Evolutionary conservation across 108 stramenopile genomes (phyloP), one percentile per base, ranked within the genome.

Genomic region (Nitzschia palea): DNA sequence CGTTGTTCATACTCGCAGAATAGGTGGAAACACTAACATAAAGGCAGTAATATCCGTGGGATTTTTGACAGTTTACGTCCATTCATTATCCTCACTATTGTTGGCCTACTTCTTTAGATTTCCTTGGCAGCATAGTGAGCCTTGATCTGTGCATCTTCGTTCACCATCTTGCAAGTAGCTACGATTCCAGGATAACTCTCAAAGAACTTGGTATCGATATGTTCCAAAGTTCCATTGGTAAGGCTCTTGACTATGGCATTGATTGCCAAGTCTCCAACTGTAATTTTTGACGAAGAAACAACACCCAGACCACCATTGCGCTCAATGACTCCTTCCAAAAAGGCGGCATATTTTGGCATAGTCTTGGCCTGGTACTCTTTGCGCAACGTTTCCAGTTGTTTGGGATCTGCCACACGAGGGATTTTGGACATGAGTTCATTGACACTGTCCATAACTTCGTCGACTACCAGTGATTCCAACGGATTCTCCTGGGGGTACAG

Each of bases 151-250:
- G 40, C 60, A 20, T 62, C 25, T 62, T 62, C 43, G 12, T 20
- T 22, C 8, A 62, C 43, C 5, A 42, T 20, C 17, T 64, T 51
- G 9, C 5, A 5, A 29, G 63, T 64, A 20, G 63, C 63, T 30
- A 9, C 6, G 48, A 64, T 48, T 30, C 63, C 63, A 20, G 45
- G 45, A 51, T 64, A 64, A 12, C 8, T 25, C 10, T 64, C 48
- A 29, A 64, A 51, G 32, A 64, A 64, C n/a, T 64, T 31, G 15
- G 44, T 51, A 51, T 51, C 48, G n/a, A 64, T 32, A 32, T 51
- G 30, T 22, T 48, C 50, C 47, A 15, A 64, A 48, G 32, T 30
- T 5, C 63, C 63, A 5, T 20, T 15, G 5, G 15, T 4, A 27
- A 64, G 40, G n/a, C 10, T 26, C 12, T 14, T 20, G n/a, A 44